Evolutionary conservation across 306 rosid genomes (phyloP).

Genomic region (Sophora flavescens): DNA sequence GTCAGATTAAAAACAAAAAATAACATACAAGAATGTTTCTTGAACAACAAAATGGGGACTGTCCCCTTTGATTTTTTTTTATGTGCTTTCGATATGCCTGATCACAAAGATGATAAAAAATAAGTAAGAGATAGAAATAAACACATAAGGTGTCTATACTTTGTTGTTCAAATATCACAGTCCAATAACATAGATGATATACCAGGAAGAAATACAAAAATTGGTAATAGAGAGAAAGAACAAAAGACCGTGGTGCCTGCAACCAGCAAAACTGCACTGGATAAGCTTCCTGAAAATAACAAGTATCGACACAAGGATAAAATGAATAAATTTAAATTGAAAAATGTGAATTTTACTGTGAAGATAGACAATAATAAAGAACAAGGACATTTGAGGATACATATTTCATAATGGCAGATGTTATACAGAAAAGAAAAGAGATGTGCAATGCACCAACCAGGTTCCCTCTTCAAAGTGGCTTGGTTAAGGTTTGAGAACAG

Average conservation of each 20-base stretch:
- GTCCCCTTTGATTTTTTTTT: no score
- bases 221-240: neutral
- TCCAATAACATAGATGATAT: no score
- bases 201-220: neutral
- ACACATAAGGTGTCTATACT: no score
- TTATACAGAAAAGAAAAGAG: slow-evolving; percentile 8
- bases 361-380: neutral
- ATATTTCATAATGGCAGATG: slow-evolving; percentile 8
- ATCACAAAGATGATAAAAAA: no score
- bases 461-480: slow-evolving; percentile 76
- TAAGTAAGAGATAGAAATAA: no score
- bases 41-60: no score
- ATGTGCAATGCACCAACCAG: slow-evolving; percentile 56
- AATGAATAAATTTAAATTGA: neutral
- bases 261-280: slow-evolving; percentile 73
- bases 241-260: slow-evolving; percentile 65
- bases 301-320: slow-evolving; percentile 17
- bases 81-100: no score
- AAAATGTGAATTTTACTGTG: no score
- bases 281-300: slow-evolving; percentile 64
- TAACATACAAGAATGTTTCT: no score
- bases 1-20: no score
- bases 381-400: neutral
- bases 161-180: no score
- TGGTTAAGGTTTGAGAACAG: slow-evolving; percentile 80